A percentile compares a stretch with the other conserved stretches of the same genome.
Conservation (phyloP, 768 basidiomycete species). For the Rossbeevera mucosa region DNA sequence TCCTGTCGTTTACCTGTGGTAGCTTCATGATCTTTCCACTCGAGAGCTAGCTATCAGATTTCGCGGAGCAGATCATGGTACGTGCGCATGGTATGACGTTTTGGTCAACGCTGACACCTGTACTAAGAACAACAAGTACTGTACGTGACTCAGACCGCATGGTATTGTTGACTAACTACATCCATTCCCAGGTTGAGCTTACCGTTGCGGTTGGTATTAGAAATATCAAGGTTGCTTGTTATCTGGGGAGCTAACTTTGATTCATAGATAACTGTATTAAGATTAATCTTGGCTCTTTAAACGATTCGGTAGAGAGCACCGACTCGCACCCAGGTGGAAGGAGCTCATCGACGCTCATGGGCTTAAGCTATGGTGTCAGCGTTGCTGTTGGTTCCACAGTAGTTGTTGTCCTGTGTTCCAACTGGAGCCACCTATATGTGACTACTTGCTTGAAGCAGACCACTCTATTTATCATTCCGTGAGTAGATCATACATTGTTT, state of each 20-base stretch:
- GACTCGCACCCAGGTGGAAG: too few species aligned
- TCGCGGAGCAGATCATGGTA: slow-evolving; percentile 72
- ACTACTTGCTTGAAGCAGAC: slow-evolving; percentile 53
- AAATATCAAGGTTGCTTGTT: not conserved
- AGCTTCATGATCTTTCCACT: slow-evolving; percentile 78
- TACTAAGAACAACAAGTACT: slow-evolving; percentile 62
- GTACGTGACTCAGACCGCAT: slow-evolving; percentile 37
- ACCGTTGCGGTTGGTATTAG: slow-evolving; percentile 61
- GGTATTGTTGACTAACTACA: not conserved
- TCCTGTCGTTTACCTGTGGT: slow-evolving; percentile 6
- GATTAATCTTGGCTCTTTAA: too few species aligned
- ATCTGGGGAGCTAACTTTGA: not conserved
- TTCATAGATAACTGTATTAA: slow-evolving; percentile 62
- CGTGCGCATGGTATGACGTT: slow-evolving; percentile 10
- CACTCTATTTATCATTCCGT: slow-evolving; percentile 82
- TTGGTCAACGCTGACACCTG: slow-evolving; percentile 1
- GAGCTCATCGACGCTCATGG: too few species aligned
- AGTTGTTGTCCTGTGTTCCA: slow-evolving; percentile 38
- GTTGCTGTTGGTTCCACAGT: slow-evolving; percentile 80
- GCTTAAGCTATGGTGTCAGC: too few species aligned
- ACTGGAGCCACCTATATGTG: too few species aligned
- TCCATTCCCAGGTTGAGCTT: slow-evolving; percentile 46
- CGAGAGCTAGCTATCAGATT: slow-evolving; percentile 69
- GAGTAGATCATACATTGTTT: slow-evolving; percentile 21
- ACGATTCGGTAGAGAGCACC: too few species aligned